Conservation (phyloP, 148 eudicot genomes). For the Drosera capensis region DNA sequence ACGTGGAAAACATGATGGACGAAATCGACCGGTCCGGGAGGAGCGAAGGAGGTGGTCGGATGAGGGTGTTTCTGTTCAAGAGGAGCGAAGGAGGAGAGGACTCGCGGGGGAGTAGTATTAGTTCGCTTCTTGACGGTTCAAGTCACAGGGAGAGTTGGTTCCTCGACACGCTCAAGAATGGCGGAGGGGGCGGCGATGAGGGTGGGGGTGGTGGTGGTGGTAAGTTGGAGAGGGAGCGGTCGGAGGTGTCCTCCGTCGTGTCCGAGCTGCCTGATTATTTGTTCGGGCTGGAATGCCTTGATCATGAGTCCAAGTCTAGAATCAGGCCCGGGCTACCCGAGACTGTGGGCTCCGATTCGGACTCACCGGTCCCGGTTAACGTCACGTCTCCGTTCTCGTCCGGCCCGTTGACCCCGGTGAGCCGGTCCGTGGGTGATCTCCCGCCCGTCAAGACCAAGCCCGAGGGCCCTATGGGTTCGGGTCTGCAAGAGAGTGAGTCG, state of each 20-base stretch:
- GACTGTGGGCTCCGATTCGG: slow-evolving; percentile 41
- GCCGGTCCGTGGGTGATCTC: slow-evolving; percentile 27
- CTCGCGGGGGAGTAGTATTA: slow-evolving; percentile 42
- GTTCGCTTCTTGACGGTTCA: slow-evolving; percentile 72
- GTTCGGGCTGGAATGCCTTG: slow-evolving; percentile 69
- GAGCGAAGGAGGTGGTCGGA: slow-evolving; percentile 17
- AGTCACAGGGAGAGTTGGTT: slow-evolving; percentile 78
- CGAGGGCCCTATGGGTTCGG: slow-evolving; percentile 11
- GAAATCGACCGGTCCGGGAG: slow-evolving; percentile 55
- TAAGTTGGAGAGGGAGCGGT: slow-evolving; percentile 52
- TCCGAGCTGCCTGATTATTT: slow-evolving; percentile 90
- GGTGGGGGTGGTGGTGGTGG: slow-evolving; percentile 19
- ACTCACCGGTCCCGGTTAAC: slow-evolving; percentile 40
- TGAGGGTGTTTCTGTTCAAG: slow-evolving; percentile 56
- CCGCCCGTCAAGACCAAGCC: slow-evolving; percentile 55
- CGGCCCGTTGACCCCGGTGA: slow-evolving; percentile 21
- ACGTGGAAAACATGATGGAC: slow-evolving; percentile 90
- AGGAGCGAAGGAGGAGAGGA: slow-evolving; percentile 11
- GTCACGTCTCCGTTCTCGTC: slow-evolving; percentile 48
- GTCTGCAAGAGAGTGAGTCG: slow-evolving; percentile 11
- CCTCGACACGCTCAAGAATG: slow-evolving; percentile 73
- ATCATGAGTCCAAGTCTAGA: slow-evolving; percentile 23
- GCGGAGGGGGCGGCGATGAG: slow-evolving; percentile 8
- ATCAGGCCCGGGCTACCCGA: slow-evolving; percentile 23
- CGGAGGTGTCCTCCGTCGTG: slow-evolving; percentile 66